These are phyloP conservation scores for Paecilomyces variotii DNA, from an alignment of 2,329 filamentous ascomycete genomes.

Conservation along the genomic window DNA sequence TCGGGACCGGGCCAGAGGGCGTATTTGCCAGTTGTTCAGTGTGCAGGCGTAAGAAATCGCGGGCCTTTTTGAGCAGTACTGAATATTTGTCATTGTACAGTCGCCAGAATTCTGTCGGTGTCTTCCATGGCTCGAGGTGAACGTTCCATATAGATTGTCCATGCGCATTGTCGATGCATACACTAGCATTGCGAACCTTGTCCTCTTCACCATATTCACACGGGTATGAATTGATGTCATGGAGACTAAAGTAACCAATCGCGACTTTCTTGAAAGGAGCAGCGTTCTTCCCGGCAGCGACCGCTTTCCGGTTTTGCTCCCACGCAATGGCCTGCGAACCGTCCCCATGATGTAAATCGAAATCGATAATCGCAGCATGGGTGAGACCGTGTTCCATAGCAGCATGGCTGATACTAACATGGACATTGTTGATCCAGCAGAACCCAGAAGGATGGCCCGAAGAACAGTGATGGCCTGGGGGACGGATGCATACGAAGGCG, in stretches of 20 bases:
- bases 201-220: conserved; percentile 90
- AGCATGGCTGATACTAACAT: conserved; percentile 90
- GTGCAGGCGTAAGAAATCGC: conserved; percentile 66
- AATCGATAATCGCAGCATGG: conserved; percentile 88
- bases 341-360: conserved; percentile 86
- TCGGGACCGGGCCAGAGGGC: conserved; percentile 55
- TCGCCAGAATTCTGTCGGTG: conserved; percentile 75
- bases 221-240: conserved; percentile 97
- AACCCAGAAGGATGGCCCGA: conserved; percentile 85
- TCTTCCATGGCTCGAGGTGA: conserved; percentile 82
- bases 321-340: conserved; percentile 94
- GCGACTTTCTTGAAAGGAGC: conserved; percentile 71
- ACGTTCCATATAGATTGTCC: conserved; percentile 95
- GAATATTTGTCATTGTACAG: conserved; percentile 75
- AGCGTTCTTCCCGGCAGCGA: conserved; percentile 59
- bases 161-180: conserved; percentile 91
- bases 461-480: conserved; percentile 93
- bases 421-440: conserved; percentile 98
- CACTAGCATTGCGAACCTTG: conserved; percentile 86
- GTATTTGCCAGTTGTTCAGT: conserved; percentile 55
- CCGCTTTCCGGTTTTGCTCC: conserved; percentile 71
- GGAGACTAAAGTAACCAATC: conserved; percentile 92
- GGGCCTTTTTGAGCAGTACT: conserved; percentile 70
- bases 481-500: conserved; percentile 86
- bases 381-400: conserved; percentile 77